These are phyloP conservation scores for Pyricularia pennisetigena DNA, from an alignment of 2,329 filamentous ascomycete species.

Conservation along the genomic window DNA sequence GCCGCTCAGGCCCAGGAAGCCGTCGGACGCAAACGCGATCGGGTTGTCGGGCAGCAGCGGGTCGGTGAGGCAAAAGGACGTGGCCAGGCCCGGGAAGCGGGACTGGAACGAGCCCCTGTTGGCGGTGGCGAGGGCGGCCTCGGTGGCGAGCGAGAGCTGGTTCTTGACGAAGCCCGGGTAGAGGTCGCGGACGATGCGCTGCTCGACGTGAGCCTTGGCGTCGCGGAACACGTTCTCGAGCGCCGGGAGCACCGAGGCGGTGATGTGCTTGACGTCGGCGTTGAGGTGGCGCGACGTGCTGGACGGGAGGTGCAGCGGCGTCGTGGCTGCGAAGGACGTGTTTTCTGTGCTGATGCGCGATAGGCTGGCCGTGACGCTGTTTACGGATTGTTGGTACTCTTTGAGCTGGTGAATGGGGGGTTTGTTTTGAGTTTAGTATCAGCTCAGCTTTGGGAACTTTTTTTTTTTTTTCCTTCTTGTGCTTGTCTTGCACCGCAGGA, in stretches of 20 bases:
- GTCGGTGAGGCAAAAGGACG: slow-evolving; percentile 50
- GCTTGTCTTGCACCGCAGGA: not conserved
- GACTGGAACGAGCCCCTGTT: slow-evolving; percentile 3
- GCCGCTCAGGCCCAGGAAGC: slow-evolving; percentile 36
- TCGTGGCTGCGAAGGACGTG: slow-evolving; percentile 26
- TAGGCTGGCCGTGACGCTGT: slow-evolving; percentile 27
- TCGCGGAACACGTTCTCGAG: slow-evolving; percentile 30
- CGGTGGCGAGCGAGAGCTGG: slow-evolving; percentile 35
- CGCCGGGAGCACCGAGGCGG: slow-evolving; percentile 31
- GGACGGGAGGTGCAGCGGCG: slow-evolving; percentile 30
- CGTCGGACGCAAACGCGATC: slow-evolving; percentile 38
- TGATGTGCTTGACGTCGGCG: slow-evolving; percentile 34
- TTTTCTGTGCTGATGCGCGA: slow-evolving; percentile 23
- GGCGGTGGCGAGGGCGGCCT: slow-evolving; percentile 29
- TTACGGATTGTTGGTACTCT: slow-evolving; percentile 30
- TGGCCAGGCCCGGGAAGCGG: slow-evolving; percentile 34
- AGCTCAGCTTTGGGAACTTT: too few species aligned
- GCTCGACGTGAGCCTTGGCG: slow-evolving; percentile 28
- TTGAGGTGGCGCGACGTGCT: slow-evolving; percentile 30
- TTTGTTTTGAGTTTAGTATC: not conserved
- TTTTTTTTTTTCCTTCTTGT: not conserved
- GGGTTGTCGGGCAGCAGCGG: slow-evolving; percentile 38
- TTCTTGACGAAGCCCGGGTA: slow-evolving; percentile 41
- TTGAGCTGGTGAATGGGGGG: slow-evolving; percentile 29
- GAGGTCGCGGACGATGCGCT: slow-evolving; percentile 28